Percentiles rank a stretch among this genome's conserved stretches.
phyloP scores from a whole-genome alignment of 73 alveolate species.

The Urostyla sp. region DNA sequence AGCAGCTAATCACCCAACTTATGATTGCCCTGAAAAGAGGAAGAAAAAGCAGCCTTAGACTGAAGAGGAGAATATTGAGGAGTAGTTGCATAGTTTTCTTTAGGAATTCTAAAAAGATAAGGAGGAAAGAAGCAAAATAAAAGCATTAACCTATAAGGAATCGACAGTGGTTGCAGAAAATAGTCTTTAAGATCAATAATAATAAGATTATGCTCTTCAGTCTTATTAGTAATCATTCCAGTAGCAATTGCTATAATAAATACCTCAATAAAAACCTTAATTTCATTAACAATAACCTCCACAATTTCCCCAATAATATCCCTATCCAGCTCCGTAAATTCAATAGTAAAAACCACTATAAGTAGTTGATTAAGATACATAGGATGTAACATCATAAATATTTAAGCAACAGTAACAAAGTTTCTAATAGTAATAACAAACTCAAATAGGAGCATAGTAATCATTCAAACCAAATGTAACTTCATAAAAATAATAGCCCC shows the following conservation, averaged over 20 bases:
- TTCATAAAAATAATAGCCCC: conserved; percentile 2
- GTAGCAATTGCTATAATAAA: conserved; percentile 15
- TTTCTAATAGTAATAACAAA: conserved; percentile 12
- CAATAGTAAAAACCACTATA: not conserved
- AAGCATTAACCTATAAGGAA: conserved; percentile 49
- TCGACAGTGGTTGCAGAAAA: conserved; percentile 23
- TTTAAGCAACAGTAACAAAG: conserved; percentile 3
- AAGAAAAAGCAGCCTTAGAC: not conserved
- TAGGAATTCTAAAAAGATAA: conserved; percentile 35
- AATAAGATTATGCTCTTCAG: not conserved
- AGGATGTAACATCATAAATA: conserved; percentile 10
- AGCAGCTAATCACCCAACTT: conserved; percentile 81
- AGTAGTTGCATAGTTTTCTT: conserved; percentile 55
- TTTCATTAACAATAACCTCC: not conserved
- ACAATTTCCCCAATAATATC: not conserved
- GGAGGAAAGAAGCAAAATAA: conserved; percentile 38
- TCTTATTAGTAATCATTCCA: not conserved
- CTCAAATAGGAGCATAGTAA: conserved; percentile 45
- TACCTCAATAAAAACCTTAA: not conserved
- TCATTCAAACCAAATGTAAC: conserved; percentile 20
- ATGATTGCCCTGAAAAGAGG: conserved; percentile 87
- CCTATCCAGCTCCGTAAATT: not conserved
- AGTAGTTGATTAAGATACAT: not conserved
- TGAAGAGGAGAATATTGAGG: conserved; percentile 44
- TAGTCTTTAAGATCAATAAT: not conserved